phyloP scores from a whole-genome alignment of 108 stramenopile species.

The Chaetoceros muelleri region DNA sequence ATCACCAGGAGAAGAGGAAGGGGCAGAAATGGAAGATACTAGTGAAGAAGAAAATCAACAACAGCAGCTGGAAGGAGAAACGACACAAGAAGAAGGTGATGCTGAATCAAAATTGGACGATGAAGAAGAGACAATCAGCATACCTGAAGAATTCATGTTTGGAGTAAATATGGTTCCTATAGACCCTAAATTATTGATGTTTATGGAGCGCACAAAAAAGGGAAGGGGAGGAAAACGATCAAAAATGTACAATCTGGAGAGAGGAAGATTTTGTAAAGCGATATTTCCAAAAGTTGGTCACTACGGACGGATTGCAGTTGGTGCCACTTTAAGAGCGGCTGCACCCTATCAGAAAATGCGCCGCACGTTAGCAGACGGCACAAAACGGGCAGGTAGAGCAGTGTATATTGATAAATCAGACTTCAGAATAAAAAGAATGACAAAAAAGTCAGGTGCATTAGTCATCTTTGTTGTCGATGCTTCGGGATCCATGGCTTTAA shows the following conservation, averaged over 20 bases:
- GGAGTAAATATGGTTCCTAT: slow-evolving; percentile 40
- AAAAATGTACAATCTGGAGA: slow-evolving; percentile 37
- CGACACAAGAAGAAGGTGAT: slow-evolving; percentile 1
- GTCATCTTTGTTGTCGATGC: slow-evolving; percentile 96
- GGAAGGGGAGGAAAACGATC: slow-evolving; percentile 62
- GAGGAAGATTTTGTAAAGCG: slow-evolving; percentile 62
- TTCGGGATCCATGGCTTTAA: slow-evolving; percentile 94
- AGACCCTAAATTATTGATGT: slow-evolving; percentile 48
- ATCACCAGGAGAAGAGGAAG: slow-evolving; percentile 65
- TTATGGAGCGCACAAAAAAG: slow-evolving; percentile 29
- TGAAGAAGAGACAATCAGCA: slow-evolving; percentile 15
- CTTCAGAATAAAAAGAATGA: slow-evolving; percentile 93
- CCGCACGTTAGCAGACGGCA: slow-evolving; percentile 60
- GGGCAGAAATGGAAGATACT: slow-evolving; percentile 23
- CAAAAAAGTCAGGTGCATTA: slow-evolving; percentile 91
- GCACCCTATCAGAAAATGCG: slow-evolving; percentile 90
- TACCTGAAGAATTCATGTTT: slow-evolving; percentile 32
- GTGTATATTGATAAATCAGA: slow-evolving; percentile 87
- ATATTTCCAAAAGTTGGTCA: slow-evolving; percentile 34
- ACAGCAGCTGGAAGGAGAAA: slow-evolving; percentile 11
- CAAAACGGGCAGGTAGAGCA: slow-evolving; percentile 61
- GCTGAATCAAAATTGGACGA: slow-evolving; percentile 9
- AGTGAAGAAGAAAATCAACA: slow-evolving; percentile 13
- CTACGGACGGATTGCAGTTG: slow-evolving; percentile 42
- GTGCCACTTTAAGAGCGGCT: slow-evolving; percentile 90